A percentile compares a stretch with the other conserved stretches of the same genome.
phyloP scores from a whole-genome alignment of 306 rosid species.

The Abrus pulchellus region DNA sequence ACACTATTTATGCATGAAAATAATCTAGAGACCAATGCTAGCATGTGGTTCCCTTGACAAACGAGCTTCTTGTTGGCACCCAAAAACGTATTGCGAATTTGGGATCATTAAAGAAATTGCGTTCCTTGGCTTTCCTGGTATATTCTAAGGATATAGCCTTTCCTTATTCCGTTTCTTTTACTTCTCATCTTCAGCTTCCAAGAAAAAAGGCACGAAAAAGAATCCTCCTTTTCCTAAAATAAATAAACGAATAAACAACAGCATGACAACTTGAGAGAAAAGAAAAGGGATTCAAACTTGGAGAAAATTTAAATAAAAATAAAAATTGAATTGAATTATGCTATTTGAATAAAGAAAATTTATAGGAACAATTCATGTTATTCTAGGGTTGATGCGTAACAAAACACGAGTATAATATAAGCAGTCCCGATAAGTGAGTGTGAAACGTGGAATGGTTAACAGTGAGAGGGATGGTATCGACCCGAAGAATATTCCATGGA shows the following conservation, averaged over 20 bases:
- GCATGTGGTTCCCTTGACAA: background rate
- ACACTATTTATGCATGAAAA: background rate
- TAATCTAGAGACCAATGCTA: background rate
- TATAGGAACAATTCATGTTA: too few relatives aligned
- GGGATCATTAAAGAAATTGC: background rate
- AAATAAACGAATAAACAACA: background rate
- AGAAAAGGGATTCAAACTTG: background rate
- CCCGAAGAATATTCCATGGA: constrained; percentile 46
- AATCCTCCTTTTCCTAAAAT: background rate
- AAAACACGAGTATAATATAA: too few relatives aligned
- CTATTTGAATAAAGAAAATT: too few relatives aligned
- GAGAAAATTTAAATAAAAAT: background rate
- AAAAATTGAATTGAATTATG: too few relatives aligned
- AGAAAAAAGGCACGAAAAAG: background rate
- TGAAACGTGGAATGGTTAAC: constrained; percentile 6
- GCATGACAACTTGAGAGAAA: background rate
- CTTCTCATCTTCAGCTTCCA: constrained; percentile 13
- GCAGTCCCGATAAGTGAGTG: background rate
- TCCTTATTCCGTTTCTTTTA: background rate
- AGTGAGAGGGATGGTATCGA: background rate
- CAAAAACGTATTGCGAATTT: background rate
- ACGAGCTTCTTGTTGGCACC: background rate
- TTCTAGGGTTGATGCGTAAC: too few relatives aligned
- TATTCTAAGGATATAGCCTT: constrained; percentile 38
- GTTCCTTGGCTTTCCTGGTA: constrained; percentile 5